Base-by-base conservation (phyloP, 257 asterid species). In the Misopates orontium region DNA sequence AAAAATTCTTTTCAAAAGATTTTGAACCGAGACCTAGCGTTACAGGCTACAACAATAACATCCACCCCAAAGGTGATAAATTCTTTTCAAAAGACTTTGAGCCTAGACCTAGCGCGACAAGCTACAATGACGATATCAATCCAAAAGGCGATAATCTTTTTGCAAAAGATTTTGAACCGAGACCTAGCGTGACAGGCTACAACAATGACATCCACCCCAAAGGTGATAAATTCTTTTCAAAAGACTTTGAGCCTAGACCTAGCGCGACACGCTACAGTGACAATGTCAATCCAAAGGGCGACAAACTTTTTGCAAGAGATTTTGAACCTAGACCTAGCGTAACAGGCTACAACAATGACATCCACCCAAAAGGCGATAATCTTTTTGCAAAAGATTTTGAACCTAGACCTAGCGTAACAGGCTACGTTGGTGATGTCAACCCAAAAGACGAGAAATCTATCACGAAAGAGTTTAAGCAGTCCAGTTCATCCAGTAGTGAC, bases 191-290 rank as follows among this genome's bases (percentile, higher is more conserved):
- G 1, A 19, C 73, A 32, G 56, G 36, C 0, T 79, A 75, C 19
- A 41, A 11, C 1, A 65, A 62, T 9, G 59, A 53, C 18, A 22
- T 1, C 1, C 31, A 56, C 10, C 23, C n/a, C 0, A 28, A 51
- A 24, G 64, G 52, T 6, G 59, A 17, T 0, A 51, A 63, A 12
- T 23, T 16, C 24, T 56, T 60, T 50, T 8, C 24, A 2, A 49
- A 63, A 4, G 78, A 73, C 31, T 77, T 78, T 12, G 76, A 80
- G 47, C 80, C 80, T 0, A 68, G 76, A 1, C 82, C 85, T 6
- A 73, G 61, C 32, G 5, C 18, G 16, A 15, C 48, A 18, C 8
- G 24, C 19, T 58, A 58, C 21, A 42, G 20, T 10, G 45, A 36
- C 9, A 49, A 45, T 47, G 52, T 12, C 36, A 7, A 28, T 3